phyloP scores from a whole-genome alignment of 768 basidiomycete species.

The Pulveroboletus sp. region DNA sequence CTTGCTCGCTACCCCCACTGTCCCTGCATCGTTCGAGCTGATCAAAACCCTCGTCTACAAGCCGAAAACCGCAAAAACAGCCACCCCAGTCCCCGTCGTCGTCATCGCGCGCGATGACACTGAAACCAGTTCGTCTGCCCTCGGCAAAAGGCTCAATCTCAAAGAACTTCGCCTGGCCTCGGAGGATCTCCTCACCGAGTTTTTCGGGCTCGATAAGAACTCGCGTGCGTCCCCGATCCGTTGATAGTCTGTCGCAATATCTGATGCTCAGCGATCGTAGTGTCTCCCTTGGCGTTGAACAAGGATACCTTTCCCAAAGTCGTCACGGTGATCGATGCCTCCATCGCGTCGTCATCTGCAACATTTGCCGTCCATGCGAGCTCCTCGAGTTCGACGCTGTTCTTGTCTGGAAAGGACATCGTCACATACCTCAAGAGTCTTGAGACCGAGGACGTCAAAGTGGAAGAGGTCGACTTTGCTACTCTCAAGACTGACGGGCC shows the following conservation, averaged over 20 bases:
- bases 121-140: conserved; percentile 73
- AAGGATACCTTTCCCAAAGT: conserved; percentile 65
- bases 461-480: conserved; percentile 74
- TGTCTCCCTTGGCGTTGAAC: conserved; percentile 78
- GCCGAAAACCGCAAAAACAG: conserved; percentile 92
- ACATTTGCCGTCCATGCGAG: conserved; percentile 75
- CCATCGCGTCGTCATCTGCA: conserved; percentile 63
- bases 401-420: conserved; percentile 79
- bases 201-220: conserved; percentile 83
- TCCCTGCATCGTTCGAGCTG: conserved; percentile 63
- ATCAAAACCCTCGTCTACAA: conserved; percentile 94
- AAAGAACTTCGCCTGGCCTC: conserved; percentile 87
- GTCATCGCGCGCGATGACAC: conserved; percentile 83
- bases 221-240: conserved; percentile 55
- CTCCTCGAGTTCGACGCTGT: conserved; percentile 68
- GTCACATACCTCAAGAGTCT: conserved; percentile 66
- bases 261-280: conserved; percentile 37
- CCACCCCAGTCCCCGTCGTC: conserved; percentile 79
- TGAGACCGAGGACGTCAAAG: conserved; percentile 60
- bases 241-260: not conserved
- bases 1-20: conserved; percentile 49
- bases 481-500: conserved; percentile 51
- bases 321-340: conserved; percentile 71
- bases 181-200: conserved; percentile 82
- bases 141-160: conserved; percentile 77